These are phyloP conservation scores for Pseudogymnoascus destructans DNA, from an alignment of 2,329 filamentous ascomycete genomes.

Conservation along the genomic window DNA sequence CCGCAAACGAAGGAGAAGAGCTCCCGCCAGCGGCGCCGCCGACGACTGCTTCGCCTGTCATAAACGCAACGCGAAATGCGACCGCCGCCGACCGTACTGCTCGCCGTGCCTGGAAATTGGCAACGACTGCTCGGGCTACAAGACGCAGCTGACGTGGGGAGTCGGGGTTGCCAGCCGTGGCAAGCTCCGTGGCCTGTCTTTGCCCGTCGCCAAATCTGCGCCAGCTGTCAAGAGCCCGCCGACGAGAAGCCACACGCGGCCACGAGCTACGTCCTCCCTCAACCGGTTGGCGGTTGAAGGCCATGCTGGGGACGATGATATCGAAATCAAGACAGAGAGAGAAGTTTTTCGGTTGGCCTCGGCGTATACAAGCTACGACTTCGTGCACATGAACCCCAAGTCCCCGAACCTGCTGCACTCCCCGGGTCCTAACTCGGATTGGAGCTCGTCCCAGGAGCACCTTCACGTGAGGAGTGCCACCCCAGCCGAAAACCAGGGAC, in stretches of 20 bases:
- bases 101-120: conserved; percentile 85
- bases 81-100: conserved; percentile 85
- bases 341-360: conserved; percentile 12
- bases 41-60: conserved; percentile 93
- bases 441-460: conserved; percentile 23
- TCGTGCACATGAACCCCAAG: conserved; percentile 28
- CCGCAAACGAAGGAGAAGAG: conserved; percentile 66
- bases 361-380: conserved; percentile 28
- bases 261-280: conserved; percentile 21
- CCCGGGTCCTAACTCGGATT: conserved; percentile 18
- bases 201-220: conserved; percentile 51
- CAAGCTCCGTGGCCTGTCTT: conserved; percentile 78
- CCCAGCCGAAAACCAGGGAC: conserved; percentile 22
- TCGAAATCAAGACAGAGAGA: conserved; percentile 24
- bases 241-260: conserved; percentile 14
- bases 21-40: conserved; percentile 74
- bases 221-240: conserved; percentile 29
- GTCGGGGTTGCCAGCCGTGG: conserved; percentile 90
- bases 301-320: conserved; percentile 16
- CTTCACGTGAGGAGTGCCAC: conserved; percentile 13
- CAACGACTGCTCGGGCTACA: conserved; percentile 90
- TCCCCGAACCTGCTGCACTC: conserved; percentile 19
- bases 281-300: conserved; percentile 14
- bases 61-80: conserved; percentile 73
- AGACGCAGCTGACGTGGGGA: conserved; percentile 92